Conservation (phyloP, 1,139 yeast species). For the Debaryomyces coudertii region DNA sequence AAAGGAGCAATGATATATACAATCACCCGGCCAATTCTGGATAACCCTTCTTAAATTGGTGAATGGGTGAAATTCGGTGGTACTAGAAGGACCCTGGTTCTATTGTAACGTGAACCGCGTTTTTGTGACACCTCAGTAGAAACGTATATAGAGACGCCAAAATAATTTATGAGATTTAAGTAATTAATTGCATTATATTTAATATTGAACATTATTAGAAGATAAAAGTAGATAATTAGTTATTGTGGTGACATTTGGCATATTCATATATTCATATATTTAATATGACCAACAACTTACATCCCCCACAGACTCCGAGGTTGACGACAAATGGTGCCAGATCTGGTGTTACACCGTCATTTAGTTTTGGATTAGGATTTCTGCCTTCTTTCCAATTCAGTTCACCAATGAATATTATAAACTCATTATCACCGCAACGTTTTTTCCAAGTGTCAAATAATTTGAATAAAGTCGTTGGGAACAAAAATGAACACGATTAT, state of each 20-base stretch:
- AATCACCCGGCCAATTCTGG: background rate
- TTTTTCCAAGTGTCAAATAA: constrained; percentile 32
- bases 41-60: background rate
- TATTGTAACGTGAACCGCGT: constrained; percentile 6
- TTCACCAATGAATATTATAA: constrained; percentile 36
- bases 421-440: constrained; percentile 41
- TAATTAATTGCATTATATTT: background rate
- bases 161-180: constrained; percentile 1
- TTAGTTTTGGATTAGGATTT: constrained; percentile 45
- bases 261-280: background rate
- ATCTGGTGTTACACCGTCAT: constrained; percentile 35
- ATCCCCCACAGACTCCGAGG: constrained; percentile 38
- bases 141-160: constrained; percentile 5
- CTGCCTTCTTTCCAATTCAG: constrained; percentile 50
- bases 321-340: constrained; percentile 15
- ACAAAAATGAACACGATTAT: constrained; percentile 3
- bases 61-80: background rate
- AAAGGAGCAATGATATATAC: background rate
- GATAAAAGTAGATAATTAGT: background rate
- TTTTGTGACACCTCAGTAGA: constrained; percentile 8
- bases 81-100: constrained; percentile 3
- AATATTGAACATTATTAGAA: background rate
- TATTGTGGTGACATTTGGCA: constrained; percentile 3
- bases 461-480: constrained; percentile 19
- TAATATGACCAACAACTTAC: constrained; percentile 10